These are phyloP conservation scores for Butyriboletus loyo DNA, from an alignment of 768 basidiomycete genomes.

Conservation along the genomic window DNA sequence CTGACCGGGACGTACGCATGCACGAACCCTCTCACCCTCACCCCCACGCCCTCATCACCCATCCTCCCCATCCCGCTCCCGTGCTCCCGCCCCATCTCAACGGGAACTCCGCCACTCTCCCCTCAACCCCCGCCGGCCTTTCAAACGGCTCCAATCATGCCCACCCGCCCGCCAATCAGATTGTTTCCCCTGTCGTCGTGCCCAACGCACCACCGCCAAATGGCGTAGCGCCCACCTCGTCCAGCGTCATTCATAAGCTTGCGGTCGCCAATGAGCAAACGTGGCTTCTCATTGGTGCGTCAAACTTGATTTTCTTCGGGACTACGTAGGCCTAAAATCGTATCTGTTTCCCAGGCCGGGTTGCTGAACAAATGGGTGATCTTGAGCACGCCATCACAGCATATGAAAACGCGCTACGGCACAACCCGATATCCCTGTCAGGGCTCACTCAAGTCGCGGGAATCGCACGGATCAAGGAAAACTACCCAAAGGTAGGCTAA, in stretches of 20 bases:
- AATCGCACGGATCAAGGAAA: constrained; percentile 96
- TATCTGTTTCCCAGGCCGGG: constrained; percentile 61
- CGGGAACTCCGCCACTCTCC: constrained; percentile 42
- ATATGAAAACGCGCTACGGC: constrained; percentile 93
- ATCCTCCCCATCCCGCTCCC: constrained; percentile 35
- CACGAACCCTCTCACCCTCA: constrained; percentile 52
- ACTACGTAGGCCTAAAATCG: constrained; percentile 14
- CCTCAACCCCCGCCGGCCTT: constrained; percentile 42
- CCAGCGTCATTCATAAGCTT: constrained; percentile 67
- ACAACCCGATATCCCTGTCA: constrained; percentile 87
- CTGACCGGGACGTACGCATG: constrained; percentile 60
- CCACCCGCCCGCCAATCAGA: constrained; percentile 32
- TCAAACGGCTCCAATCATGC: constrained; percentile 43
- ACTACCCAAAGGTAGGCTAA: constrained; percentile 82
- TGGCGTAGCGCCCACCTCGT: constrained; percentile 24
- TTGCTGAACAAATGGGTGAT: constrained; percentile 95
- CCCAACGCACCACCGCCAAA: constrained; percentile 30
- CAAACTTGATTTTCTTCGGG: constrained; percentile 1
- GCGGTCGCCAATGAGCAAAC: constrained; percentile 89
- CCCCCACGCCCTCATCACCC: constrained; percentile 42
- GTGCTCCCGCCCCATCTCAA: constrained; percentile 49
- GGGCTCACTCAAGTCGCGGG: constrained; percentile 93
- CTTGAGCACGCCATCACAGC: constrained; percentile 88
- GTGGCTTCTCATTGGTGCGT: constrained; percentile 85
- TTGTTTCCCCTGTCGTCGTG: constrained; percentile 49